These are phyloP conservation scores for Malus sieversii DNA, from an alignment of 306 rosid genomes.

Conservation along the genomic window DNA sequence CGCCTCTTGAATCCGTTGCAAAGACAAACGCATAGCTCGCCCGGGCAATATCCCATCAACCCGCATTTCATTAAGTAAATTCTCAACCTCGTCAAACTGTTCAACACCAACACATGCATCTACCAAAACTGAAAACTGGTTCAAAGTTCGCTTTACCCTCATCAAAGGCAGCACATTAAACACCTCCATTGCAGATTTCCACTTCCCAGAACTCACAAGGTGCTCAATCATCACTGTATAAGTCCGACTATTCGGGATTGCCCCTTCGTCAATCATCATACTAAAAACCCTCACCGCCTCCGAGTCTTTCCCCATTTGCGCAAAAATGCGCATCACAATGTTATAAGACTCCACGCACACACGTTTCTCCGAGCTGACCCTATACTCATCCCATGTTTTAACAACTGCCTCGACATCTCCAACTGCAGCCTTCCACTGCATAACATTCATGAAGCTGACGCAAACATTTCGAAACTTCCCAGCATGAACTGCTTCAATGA, in stretches of 20 bases:
- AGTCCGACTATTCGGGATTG: constrained; percentile 59
- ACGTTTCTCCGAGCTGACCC: constrained; percentile 11
- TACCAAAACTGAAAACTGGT: constrained; percentile 42
- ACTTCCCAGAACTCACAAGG: constrained; percentile 44
- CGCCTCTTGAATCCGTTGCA: constrained; percentile 42
- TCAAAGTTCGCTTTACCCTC: constrained; percentile 65
- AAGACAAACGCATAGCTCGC: constrained; percentile 36
- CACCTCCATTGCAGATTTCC: constrained; percentile 47
- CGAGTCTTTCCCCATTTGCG: constrained; percentile 35
- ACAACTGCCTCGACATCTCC: constrained; percentile 56
- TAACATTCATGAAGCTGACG: constrained; percentile 54
- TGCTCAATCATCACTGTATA: constrained; percentile 67
- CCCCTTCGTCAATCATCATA: constrained; percentile 58
- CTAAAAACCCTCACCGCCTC: constrained; percentile 46
- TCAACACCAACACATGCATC: constrained; percentile 37
- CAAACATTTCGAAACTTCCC: constrained; percentile 36
- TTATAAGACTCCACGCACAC: constrained; percentile 61
- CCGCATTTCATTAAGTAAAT: constrained; percentile 55
- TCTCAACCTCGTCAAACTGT: constrained; percentile 41
- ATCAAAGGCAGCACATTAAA: constrained; percentile 49
- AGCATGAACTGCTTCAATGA: constrained; percentile 33
- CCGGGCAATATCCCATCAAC: constrained; percentile 68
- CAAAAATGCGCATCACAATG: constrained; percentile 60
- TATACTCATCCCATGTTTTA: constrained; percentile 49
- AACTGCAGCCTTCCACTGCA: constrained; percentile 59